Percentiles rank a stretch among this genome's conserved stretches.
Conservation (phyloP, 2,329 filamentous ascomycete species). For the Sporothrix globosa region DNA sequence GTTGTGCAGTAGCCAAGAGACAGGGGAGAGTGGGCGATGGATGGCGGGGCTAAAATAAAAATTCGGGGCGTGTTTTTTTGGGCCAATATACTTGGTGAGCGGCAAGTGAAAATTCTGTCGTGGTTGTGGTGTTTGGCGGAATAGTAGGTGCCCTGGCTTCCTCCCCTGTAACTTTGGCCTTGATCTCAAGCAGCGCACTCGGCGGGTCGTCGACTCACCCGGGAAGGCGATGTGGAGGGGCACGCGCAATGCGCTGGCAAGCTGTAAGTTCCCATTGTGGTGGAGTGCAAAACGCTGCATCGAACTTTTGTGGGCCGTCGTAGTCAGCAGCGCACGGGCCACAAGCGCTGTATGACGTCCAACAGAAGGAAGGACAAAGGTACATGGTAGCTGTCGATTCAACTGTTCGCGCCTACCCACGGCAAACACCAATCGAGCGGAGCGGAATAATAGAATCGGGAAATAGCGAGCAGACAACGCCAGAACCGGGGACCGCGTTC, state of each 20-base stretch:
- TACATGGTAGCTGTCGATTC: slow-evolving; percentile 4
- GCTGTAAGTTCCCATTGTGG: slow-evolving; percentile 12
- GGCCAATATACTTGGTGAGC: background rate
- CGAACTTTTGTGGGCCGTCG: background rate
- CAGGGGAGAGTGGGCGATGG: slow-evolving; percentile 28
- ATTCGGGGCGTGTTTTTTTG: slow-evolving; percentile 19
- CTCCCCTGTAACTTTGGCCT: background rate
- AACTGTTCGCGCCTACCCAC: slow-evolving; percentile 11
- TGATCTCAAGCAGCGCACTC: background rate
- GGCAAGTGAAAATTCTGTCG: slow-evolving; percentile 23
- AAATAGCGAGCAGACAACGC: background rate
- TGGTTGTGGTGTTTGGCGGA: background rate
- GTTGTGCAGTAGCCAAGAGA: background rate
- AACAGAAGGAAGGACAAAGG: background rate
- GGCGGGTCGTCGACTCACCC: slow-evolving; percentile 9
- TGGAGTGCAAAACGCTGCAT: background rate
- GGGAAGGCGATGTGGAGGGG: background rate
- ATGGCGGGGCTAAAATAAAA: slow-evolving; percentile 31
- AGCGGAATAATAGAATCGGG: slow-evolving; percentile 12
- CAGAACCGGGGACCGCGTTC: background rate
- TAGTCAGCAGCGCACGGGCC: slow-evolving; percentile 28
- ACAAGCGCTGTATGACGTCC: slow-evolving; percentile 24
- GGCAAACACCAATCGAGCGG: slow-evolving; percentile 6
- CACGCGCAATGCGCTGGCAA: background rate
- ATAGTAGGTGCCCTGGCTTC: background rate